Percentiles rank a stretch among this genome's conserved stretches.
phyloP scores from a whole-genome alignment of 441 rosid genomes.

The Capsella rubella region DNA sequence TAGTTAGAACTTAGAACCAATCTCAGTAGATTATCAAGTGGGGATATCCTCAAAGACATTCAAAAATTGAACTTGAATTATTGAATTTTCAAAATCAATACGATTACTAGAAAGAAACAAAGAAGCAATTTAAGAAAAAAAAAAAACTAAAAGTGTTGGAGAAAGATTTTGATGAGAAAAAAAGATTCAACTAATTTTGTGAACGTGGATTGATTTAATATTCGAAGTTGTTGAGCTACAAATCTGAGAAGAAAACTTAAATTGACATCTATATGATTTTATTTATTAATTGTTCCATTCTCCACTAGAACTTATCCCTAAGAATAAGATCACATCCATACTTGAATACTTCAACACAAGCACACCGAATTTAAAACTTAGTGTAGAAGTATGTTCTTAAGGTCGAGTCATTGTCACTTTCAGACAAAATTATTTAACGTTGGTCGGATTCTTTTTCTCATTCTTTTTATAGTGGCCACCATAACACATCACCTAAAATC shows the following conservation, averaged over 20 bases:
- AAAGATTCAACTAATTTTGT: slow-evolving; percentile 20
- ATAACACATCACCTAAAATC: slow-evolving; percentile 29
- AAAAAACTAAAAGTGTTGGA: neutral
- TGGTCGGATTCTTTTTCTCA: slow-evolving; percentile 41
- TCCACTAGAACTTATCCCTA: slow-evolving; percentile 30
- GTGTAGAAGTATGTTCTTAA: slow-evolving; percentile 40
- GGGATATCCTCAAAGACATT: neutral
- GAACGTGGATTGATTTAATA: slow-evolving; percentile 19
- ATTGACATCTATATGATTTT: slow-evolving; percentile 11
- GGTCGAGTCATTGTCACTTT: slow-evolving; percentile 43
- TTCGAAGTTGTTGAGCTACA: slow-evolving; percentile 41
- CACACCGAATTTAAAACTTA: slow-evolving; percentile 40
- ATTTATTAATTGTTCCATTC: neutral
- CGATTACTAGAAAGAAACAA: neutral
- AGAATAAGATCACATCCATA: slow-evolving; percentile 34
- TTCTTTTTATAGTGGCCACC: slow-evolving; percentile 37
- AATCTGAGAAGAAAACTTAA: slow-evolving; percentile 10
- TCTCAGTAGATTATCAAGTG: neutral
- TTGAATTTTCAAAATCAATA: neutral
- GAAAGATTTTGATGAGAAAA: neutral
- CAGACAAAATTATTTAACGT: slow-evolving; percentile 39
- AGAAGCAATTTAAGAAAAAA: neutral
- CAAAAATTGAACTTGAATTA: neutral
- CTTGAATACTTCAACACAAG: slow-evolving; percentile 30
- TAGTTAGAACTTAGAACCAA: neutral